Base-by-base conservation (phyloP, 192 early-diverging fungal genomes). In the Coemansia nantahalensis region DNA sequence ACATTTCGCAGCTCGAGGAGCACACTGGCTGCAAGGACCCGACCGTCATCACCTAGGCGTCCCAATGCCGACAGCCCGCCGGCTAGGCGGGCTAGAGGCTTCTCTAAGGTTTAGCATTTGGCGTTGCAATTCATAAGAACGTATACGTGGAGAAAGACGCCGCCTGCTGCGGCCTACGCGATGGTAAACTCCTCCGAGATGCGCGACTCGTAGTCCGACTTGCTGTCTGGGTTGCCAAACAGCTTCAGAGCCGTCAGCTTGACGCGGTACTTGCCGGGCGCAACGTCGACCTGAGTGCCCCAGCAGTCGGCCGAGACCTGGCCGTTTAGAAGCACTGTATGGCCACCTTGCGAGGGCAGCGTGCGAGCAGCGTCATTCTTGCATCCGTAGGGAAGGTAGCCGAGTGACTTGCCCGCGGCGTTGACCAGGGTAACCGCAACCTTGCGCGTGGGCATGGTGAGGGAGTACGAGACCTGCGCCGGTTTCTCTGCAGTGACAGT, bases 351-450 rank as follows among this genome's bases (percentile, higher is more conserved):
- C 9, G 45, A 5, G 23, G 5, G 5, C 33, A 23, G 5, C 46
- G 46, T 1, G 8, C 31, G 13, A 48, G 3, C n/a, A n/a, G n/a
- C n/a, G 13, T 36, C 10, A 5, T 19, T 7, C 28, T 1, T 23
- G 30, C 65, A 77, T 8, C 74, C 74, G 24, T 45, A 46, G 16
- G 61, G 49, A 24, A 77, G 40, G 14, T 77, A 77, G 8, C 74
- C 74, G 0, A 42, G 2, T 0, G 46, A 30, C 23, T 44, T 57
- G 10, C 43, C 40, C 0, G 26, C 35, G 0, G 42, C 13, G 38
- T 62, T 45, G 3, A 70, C 32, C 17, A 77, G 37, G 1, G 32
- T 53, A 8, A 40, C 43, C 0, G 57, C 22, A 3, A 70, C 26
- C 21, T 58, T 11, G 2, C 54, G 61, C 2, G 62, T 52, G 0